A percentile compares a stretch with the other conserved stretches of the same genome.
Evolutionary conservation across 2,329 filamentous ascomycete species (phyloP).

Genomic region (Metarhizium guizhouense): DNA sequence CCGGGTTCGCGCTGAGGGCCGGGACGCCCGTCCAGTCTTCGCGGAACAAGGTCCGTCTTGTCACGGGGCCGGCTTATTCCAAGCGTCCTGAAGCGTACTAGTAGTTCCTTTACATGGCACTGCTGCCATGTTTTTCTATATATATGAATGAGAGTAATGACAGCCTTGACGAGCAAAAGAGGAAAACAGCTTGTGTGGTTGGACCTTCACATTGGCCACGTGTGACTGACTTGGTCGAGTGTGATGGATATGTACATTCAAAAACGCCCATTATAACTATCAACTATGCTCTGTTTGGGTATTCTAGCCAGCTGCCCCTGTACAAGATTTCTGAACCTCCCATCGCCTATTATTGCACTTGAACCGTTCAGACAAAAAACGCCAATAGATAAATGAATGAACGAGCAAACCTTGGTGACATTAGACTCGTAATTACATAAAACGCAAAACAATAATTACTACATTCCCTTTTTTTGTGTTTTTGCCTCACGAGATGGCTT

Average conservation of each 20-base stretch:
- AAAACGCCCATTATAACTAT: neutral
- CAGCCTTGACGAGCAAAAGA: too few relatives aligned
- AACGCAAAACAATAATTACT: too few relatives aligned
- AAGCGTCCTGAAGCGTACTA: constrained; percentile 43
- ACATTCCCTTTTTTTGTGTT: too few relatives aligned
- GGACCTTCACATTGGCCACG: too few relatives aligned
- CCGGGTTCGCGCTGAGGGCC: constrained; percentile 39
- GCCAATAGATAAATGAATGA: constrained; percentile 11
- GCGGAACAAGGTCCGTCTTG: constrained; percentile 33
- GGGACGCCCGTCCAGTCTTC: constrained; percentile 42
- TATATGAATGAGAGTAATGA: too few relatives aligned
- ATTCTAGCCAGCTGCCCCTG: neutral
- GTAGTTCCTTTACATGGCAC: constrained; percentile 17
- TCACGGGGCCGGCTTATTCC: constrained; percentile 35
- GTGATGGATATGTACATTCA: too few relatives aligned
- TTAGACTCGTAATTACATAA: too few relatives aligned
- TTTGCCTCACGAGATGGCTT: too few relatives aligned
- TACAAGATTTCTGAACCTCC: too few relatives aligned
- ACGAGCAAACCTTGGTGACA: too few relatives aligned
- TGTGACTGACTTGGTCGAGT: too few relatives aligned
- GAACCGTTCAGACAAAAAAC: constrained; percentile 33
- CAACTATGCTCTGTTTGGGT: neutral
- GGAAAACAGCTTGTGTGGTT: too few relatives aligned
- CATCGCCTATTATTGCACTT: neutral
- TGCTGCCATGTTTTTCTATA: neutral